These are phyloP conservation scores for Nicotiana obtusifolia DNA, from an alignment of 257 asterid species.

Conservation along the genomic window DNA sequence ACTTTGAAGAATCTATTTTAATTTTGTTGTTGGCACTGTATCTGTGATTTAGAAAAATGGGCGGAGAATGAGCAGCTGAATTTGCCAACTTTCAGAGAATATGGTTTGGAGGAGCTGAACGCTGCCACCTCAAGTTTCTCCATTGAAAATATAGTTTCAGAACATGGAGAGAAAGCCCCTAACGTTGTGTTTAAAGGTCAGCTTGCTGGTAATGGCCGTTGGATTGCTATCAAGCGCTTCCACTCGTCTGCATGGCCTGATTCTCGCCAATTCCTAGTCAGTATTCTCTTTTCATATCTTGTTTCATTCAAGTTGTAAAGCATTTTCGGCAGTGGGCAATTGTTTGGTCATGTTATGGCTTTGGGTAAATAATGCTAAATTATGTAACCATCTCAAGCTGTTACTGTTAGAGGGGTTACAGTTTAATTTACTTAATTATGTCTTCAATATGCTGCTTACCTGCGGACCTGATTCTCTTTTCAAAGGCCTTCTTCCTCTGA, in stretches of 20 bases:
- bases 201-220: slow-evolving; percentile 24
- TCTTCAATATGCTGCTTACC: neutral
- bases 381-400: neutral
- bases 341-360: no score
- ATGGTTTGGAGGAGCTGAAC: slow-evolving; percentile 37
- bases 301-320: neutral
- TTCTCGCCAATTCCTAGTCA: slow-evolving; percentile 38
- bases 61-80: slow-evolving; percentile 24
- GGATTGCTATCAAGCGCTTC: slow-evolving; percentile 49
- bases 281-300: slow-evolving; percentile 1
- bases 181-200: slow-evolving; percentile 44
- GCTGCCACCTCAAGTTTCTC: slow-evolving; percentile 42
- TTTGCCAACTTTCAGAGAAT: slow-evolving; percentile 32
- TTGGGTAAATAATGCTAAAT: no score
- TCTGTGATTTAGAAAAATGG: slow-evolving; percentile 21
- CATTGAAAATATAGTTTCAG: slow-evolving; percentile 39
- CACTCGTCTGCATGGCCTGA: slow-evolving; percentile 50
- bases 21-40: neutral
- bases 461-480: neutral
- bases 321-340: neutral
- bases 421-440: no score
- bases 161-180: slow-evolving; percentile 44
- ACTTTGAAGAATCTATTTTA: neutral
- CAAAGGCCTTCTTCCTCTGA: neutral
- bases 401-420: neutral